phyloP scores from a whole-genome alignment of 495 filamentous ascomycete genomes.

The Penicillium goetzii region DNA sequence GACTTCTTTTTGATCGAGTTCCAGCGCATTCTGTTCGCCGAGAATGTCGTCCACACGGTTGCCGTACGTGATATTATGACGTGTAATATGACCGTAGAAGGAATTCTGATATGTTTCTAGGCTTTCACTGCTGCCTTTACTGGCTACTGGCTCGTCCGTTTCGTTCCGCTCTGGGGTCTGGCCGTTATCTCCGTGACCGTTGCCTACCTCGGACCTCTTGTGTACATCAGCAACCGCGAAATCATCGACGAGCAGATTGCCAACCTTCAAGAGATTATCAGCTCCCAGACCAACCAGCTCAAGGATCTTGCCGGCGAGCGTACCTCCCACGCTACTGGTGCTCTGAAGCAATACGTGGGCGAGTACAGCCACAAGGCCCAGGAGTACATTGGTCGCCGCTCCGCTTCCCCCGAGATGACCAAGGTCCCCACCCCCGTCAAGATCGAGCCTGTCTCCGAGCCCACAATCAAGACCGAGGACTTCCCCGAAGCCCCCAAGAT shows the following conservation, averaged over 20 bases:
- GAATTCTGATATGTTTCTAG: slow-evolving; percentile 46
- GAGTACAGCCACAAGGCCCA: slow-evolving; percentile 88
- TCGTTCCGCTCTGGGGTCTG: slow-evolving; percentile 92
- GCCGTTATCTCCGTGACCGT: slow-evolving; percentile 74
- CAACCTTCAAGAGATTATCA: slow-evolving; percentile 70
- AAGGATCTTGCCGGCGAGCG: slow-evolving; percentile 80
- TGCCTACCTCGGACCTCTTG: slow-evolving; percentile 81
- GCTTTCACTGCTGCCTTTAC: slow-evolving; percentile 78
- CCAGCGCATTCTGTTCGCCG: slow-evolving; percentile 91
- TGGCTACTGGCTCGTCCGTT: slow-evolving; percentile 92
- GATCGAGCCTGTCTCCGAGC: slow-evolving; percentile 47
- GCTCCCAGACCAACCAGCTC: slow-evolving; percentile 80
- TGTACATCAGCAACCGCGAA: slow-evolving; percentile 93
- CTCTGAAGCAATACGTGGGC: slow-evolving; percentile 78
- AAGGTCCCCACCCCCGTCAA: slow-evolving; percentile 32
- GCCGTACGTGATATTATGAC: slow-evolving; percentile 60
- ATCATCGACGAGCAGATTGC: slow-evolving; percentile 84
- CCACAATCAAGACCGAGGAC: slow-evolving; percentile 51
- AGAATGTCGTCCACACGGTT: slow-evolving; percentile 82
- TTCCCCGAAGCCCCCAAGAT: slow-evolving; percentile 63
- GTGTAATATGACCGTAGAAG: slow-evolving; percentile 15
- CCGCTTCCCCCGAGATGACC: slow-evolving; percentile 50
- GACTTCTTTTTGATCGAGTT: slow-evolving; percentile 98
- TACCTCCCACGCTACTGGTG: slow-evolving; percentile 72
- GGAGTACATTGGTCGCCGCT: slow-evolving; percentile 64